These are phyloP conservation scores for Golubevia sp. DNA, from an alignment of 1,284 basidiomycete species.

Conservation along the genomic window DNA sequence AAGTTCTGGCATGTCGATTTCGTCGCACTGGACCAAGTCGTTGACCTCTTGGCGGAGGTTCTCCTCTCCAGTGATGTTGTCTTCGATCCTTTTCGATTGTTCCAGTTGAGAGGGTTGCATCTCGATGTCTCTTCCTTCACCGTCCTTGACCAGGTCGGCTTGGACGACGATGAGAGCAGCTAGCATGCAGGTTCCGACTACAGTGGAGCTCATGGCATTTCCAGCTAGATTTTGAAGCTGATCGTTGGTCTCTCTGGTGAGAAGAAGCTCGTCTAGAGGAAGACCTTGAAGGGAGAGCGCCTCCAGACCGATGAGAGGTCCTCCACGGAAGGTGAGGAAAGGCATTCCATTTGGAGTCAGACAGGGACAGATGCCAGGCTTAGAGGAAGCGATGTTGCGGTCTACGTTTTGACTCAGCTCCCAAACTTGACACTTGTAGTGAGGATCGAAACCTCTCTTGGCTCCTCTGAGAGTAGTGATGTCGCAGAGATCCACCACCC, in stretches of 20 bases:
- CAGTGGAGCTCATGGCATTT: conserved; percentile 93
- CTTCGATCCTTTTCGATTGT: conserved; percentile 57
- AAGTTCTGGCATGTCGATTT: conserved; percentile 60
- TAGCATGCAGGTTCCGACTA: conserved; percentile 87
- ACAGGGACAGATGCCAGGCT: conserved; percentile 84
- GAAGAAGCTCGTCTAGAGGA: conserved; percentile 84
- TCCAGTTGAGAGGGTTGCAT: background rate
- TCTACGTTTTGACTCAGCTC: conserved; percentile 93
- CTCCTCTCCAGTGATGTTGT: conserved; percentile 74
- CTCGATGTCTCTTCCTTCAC: conserved; percentile 18
- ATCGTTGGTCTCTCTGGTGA: conserved; percentile 90
- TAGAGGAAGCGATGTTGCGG: conserved; percentile 78
- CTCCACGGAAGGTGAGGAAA: conserved; percentile 91
- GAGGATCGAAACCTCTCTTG: conserved; percentile 67
- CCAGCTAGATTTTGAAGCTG: conserved; percentile 91
- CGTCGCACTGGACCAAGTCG: conserved; percentile 69
- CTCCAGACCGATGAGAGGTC: conserved; percentile 92
- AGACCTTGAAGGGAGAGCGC: conserved; percentile 91
- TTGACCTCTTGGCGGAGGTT: conserved; percentile 70
- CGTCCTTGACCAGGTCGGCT: conserved; percentile 18
- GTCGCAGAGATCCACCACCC: conserved; percentile 92
- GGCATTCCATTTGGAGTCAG: conserved; percentile 95
- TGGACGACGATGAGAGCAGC: conserved; percentile 70
- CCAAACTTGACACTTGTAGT: conserved; percentile 67
- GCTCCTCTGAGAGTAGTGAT: conserved; percentile 83